Conservation (phyloP, 1,139 yeast genomes). For the Scheffersomyces titani region DNA sequence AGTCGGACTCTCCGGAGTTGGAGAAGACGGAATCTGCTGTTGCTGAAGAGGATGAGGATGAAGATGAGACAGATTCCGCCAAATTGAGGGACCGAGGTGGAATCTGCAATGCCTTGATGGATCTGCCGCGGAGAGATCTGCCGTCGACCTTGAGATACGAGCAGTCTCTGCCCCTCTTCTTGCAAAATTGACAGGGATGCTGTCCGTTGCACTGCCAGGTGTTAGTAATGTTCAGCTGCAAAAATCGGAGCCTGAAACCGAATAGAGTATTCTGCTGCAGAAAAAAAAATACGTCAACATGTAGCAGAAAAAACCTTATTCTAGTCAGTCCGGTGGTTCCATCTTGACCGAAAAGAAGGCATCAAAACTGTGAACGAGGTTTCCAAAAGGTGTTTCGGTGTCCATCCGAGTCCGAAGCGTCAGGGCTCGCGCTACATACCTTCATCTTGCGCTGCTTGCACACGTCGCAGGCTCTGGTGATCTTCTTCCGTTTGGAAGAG, state of each 20-base stretch:
- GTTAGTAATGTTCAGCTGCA: neutral
- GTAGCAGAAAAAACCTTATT: neutral
- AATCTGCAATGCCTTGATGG: neutral
- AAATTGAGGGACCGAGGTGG: neutral
- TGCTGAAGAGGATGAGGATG: neutral
- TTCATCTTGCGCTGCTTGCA: conserved; percentile 18
- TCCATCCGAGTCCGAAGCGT: conserved; percentile 23
- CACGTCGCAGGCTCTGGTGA: conserved; percentile 17
- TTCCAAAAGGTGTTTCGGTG: no score
- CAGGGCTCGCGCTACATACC: conserved; percentile 33
- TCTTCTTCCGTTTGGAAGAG: conserved; percentile 11
- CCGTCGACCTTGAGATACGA: neutral
- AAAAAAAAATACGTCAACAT: neutral
- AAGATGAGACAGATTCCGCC: neutral
- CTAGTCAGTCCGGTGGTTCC: neutral
- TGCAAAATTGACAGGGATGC: neutral
- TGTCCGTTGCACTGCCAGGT: neutral
- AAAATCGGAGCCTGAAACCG: neutral
- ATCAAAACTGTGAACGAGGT: no score
- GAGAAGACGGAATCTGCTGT: neutral
- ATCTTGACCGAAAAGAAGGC: conserved; percentile 19
- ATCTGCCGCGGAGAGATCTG: neutral
- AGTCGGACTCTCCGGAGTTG: neutral
- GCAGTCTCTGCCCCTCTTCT: neutral
- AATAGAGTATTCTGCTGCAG: neutral